Evolutionary conservation across 1,284 basidiomycete species (phyloP).

Genomic region (Moniliella sp.): DNA sequence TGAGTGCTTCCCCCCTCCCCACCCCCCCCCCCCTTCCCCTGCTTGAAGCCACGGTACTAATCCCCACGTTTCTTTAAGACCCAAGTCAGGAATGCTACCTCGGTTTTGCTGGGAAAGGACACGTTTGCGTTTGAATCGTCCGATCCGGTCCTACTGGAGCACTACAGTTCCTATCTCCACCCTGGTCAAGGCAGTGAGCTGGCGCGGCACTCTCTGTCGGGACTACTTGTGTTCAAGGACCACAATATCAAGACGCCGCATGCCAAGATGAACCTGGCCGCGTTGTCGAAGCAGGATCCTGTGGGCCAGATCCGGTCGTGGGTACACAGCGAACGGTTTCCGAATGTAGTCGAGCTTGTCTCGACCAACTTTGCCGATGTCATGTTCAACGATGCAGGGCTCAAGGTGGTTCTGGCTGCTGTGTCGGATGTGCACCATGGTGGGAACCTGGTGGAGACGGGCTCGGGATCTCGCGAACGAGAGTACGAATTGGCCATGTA

Average conservation of each 20-base stretch:
- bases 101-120: slow-evolving; percentile 3
- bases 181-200: neutral
- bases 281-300: slow-evolving; percentile 1
- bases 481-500: neutral
- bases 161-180: slow-evolving; percentile 4
- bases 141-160: slow-evolving; percentile 10
- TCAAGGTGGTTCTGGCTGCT: slow-evolving; percentile 17
- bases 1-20: neutral
- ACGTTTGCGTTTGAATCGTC: slow-evolving; percentile 10
- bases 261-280: too few relatives aligned
- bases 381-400: slow-evolving; percentile 9
- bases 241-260: slow-evolving; percentile 8
- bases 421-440: slow-evolving; percentile 15
- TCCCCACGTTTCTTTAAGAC: neutral
- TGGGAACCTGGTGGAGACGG: slow-evolving; percentile 1
- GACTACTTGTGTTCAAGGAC: slow-evolving; percentile 28
- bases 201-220: slow-evolving; percentile 6
- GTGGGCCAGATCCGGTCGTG: slow-evolving; percentile 7
- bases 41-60: slow-evolving; percentile 5
- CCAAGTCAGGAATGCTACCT: slow-evolving; percentile 5
- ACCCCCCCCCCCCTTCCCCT: slow-evolving; percentile 2
- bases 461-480: slow-evolving; percentile 4
- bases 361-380: slow-evolving; percentile 15
- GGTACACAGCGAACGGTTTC: slow-evolving; percentile 12
- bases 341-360: slow-evolving; percentile 15